Conservation (phyloP, 225 moss, liverwort and hornwort genomes). For the Polytrichum formosum region DNA sequence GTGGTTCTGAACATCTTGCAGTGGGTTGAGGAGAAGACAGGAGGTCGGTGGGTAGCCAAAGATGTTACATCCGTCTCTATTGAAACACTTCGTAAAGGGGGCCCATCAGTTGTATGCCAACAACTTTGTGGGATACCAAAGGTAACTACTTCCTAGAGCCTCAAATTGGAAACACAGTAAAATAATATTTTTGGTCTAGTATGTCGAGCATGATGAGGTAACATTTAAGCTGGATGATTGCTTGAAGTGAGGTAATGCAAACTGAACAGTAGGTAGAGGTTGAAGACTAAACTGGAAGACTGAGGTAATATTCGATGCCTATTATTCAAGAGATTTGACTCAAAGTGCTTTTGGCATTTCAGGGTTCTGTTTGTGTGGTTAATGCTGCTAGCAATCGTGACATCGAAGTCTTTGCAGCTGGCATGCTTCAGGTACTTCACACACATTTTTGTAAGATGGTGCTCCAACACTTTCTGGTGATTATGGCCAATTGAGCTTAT, state of each 20-base stretch:
- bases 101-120: constrained; percentile 76
- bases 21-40: constrained; percentile 97
- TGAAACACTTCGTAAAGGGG: constrained; percentile 75
- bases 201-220: too few species aligned
- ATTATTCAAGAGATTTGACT: too few species aligned
- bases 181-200: too few species aligned
- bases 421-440: constrained; percentile 81
- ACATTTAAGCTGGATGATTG: too few species aligned
- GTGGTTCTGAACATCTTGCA: constrained; percentile 17
- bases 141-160: constrained; percentile 26
- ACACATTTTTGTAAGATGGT: not conserved
- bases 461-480: not conserved
- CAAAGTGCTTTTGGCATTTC: constrained; percentile 3
- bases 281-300: constrained; percentile 3
- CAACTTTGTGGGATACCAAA: constrained; percentile 57
- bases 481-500: not conserved
- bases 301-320: too few species aligned
- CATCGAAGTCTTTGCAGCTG: constrained; percentile 88
- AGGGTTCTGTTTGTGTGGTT: constrained; percentile 83
- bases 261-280: too few species aligned
- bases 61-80: constrained; percentile 77
- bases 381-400: constrained; percentile 92
- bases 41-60: constrained; percentile 56
- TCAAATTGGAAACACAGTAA: too few species aligned
- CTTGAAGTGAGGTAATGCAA: too few species aligned